These are phyloP conservation scores for Yamadazyma triangularis DNA, from an alignment of 1,139 yeast genomes.

Conservation along the genomic window DNA sequence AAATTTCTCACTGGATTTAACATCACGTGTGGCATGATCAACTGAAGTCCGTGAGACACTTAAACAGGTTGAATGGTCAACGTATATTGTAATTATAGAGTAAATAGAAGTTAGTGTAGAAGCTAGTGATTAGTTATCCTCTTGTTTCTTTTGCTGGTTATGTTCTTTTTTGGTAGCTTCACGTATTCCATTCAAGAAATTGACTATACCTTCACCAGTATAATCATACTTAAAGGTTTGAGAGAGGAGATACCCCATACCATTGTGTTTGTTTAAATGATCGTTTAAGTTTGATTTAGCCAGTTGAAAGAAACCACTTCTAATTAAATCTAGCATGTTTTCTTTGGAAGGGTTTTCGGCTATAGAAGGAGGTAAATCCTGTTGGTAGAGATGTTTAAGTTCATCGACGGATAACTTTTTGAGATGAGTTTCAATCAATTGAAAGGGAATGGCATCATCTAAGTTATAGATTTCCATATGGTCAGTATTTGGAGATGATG, in stretches of 20 bases:
- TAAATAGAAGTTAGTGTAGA: neutral
- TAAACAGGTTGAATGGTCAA: too few relatives aligned
- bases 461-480: constrained; percentile 10
- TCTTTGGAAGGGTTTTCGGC: constrained; percentile 29
- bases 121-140: too few relatives aligned
- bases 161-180: constrained; percentile 20
- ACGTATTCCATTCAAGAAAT: constrained; percentile 49
- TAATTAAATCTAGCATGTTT: constrained; percentile 42
- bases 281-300: constrained; percentile 41
- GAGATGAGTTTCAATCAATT: constrained; percentile 36
- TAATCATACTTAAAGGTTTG: constrained; percentile 49
- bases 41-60: too few relatives aligned
- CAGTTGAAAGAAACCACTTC: constrained; percentile 52
- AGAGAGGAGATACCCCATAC: constrained; percentile 52
- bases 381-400: constrained; percentile 31
- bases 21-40: too few relatives aligned
- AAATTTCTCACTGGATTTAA: too few relatives aligned
- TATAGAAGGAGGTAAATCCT: constrained; percentile 41
- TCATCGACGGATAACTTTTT: constrained; percentile 30
- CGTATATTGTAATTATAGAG: neutral
- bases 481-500: constrained; percentile 1
- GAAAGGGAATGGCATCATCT: constrained; percentile 35
- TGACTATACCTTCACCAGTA: constrained; percentile 55
- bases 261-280: constrained; percentile 35
- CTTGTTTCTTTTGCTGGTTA: constrained; percentile 1